These are phyloP conservation scores for Pseudocercospora ulei DNA, from an alignment of 2,329 filamentous ascomycete genomes.

Conservation along the genomic window DNA sequence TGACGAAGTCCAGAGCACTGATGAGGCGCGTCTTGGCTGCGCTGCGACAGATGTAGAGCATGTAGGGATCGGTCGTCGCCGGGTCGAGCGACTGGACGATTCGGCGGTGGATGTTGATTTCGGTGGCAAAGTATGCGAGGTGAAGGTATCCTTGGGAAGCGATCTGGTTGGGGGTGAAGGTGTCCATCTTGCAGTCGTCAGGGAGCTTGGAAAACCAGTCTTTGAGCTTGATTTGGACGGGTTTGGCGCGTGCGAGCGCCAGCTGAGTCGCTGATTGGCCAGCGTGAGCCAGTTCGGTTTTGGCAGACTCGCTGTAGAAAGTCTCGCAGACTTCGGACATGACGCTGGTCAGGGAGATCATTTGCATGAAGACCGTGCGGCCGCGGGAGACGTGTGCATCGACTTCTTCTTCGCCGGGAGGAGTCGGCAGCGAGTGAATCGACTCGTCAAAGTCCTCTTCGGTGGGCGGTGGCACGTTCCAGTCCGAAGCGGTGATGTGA, in stretches of 20 bases:
- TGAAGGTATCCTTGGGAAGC: conserved; percentile 58
- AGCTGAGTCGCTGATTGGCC: conserved; percentile 61
- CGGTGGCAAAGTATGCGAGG: conserved; percentile 83
- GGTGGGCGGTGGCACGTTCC: conserved; percentile 62
- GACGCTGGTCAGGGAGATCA: conserved; percentile 64
- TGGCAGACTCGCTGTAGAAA: conserved; percentile 71
- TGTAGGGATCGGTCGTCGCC: conserved; percentile 56
- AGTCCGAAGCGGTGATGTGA: conserved; percentile 60
- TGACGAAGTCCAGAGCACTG: conserved; percentile 95
- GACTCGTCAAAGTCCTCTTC: conserved; percentile 63
- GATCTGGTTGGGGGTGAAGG: conserved; percentile 36
- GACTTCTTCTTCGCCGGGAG: conserved; percentile 49
- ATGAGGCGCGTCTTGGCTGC: conserved; percentile 91
- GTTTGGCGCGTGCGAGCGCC: conserved; percentile 65
- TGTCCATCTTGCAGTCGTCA: conserved; percentile 54
- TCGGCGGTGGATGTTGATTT: conserved; percentile 83
- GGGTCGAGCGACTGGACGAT: conserved; percentile 70
- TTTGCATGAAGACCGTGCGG: conserved; percentile 61
- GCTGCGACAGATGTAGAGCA: conserved; percentile 83
- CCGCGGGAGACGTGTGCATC: conserved; percentile 56
- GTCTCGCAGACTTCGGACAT: conserved; percentile 72
- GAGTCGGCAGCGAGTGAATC: conserved; percentile 37
- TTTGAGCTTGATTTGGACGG: conserved; percentile 71
- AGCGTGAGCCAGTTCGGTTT: conserved; percentile 56
- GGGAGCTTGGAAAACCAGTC: conserved; percentile 72